Conservation (phyloP, 2,329 filamentous ascomycete species). For the Conoideocrella luteorostrata region DNA sequence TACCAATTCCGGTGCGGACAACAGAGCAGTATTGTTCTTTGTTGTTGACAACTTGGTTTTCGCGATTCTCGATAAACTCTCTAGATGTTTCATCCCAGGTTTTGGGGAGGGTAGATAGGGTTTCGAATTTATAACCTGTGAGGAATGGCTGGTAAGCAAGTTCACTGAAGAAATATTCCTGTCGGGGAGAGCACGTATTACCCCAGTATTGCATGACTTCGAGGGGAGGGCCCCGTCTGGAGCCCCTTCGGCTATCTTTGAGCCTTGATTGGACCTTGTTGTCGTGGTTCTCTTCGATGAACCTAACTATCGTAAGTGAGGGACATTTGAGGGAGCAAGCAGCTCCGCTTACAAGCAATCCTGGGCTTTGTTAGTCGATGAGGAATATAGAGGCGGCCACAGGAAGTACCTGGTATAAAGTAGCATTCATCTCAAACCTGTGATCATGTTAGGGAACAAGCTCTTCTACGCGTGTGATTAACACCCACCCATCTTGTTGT, state of each 20-base stretch:
- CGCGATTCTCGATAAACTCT: constrained; percentile 72
- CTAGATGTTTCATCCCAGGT: constrained; percentile 68
- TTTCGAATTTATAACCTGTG: constrained; percentile 93
- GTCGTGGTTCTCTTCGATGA: constrained; percentile 84
- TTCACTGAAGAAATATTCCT: neutral
- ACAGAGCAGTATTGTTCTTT: constrained; percentile 94
- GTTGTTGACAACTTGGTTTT: constrained; percentile 71
- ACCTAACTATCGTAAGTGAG: constrained; percentile 44
- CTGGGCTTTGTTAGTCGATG: constrained; percentile 25
- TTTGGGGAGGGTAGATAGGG: constrained; percentile 66
- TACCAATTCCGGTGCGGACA: constrained; percentile 80
- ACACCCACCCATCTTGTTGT: constrained; percentile 61
- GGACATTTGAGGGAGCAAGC: neutral
- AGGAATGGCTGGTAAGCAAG: neutral
- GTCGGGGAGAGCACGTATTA: constrained; percentile 25
- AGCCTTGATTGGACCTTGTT: constrained; percentile 60
- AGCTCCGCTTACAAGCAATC: constrained; percentile 44
- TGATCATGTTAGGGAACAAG: constrained; percentile 1
- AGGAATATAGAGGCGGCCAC: constrained; percentile 1
- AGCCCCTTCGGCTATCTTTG: constrained; percentile 38
- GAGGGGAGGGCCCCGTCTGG: constrained; percentile 44
- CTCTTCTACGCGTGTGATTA: too few species aligned
- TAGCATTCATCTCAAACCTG: constrained; percentile 95
- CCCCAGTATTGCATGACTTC: constrained; percentile 93
- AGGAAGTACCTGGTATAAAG: constrained; percentile 70